Conservation (phyloP, 2,329 filamentous ascomycete species). For the Ceratocystis lukuohia region DNA sequence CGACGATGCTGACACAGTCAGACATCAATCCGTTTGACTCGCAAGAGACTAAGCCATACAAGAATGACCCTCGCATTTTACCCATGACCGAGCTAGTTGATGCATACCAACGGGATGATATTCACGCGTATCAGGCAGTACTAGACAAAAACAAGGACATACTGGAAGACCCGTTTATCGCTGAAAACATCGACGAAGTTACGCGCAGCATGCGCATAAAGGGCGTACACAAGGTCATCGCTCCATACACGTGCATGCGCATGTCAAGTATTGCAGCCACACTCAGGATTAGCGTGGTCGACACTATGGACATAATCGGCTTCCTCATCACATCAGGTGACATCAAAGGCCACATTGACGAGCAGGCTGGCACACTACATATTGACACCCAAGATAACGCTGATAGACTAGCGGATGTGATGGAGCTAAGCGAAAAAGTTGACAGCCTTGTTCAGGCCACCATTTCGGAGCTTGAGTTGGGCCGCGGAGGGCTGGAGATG, state of each 20-base stretch:
- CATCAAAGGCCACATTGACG: slow-evolving; percentile 77
- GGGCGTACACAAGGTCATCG: slow-evolving; percentile 82
- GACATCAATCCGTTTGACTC: slow-evolving; percentile 98
- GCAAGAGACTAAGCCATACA: slow-evolving; percentile 97
- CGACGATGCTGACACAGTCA: slow-evolving; percentile 97
- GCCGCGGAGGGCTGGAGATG: slow-evolving; percentile 2
- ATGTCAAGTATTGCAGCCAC: slow-evolving; percentile 76
- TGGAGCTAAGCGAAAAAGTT: slow-evolving; percentile 59
- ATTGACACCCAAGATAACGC: slow-evolving; percentile 62
- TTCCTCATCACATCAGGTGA: slow-evolving; percentile 86
- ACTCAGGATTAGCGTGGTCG: slow-evolving; percentile 68
- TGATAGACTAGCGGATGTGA: slow-evolving; percentile 59
- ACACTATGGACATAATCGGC: slow-evolving; percentile 91
- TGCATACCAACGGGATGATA: slow-evolving; percentile 89
- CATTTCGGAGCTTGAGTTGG: slow-evolving; percentile 56
- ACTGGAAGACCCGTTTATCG: slow-evolving; percentile 84
- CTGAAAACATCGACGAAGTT: slow-evolving; percentile 97
- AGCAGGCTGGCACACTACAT: slow-evolving; percentile 70
- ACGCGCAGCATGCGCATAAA: slow-evolving; percentile 97
- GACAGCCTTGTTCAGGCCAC: slow-evolving; percentile 55
- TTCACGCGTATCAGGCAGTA: slow-evolving; percentile 79
- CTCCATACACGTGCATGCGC: slow-evolving; percentile 87
- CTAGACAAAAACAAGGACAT: slow-evolving; percentile 80
- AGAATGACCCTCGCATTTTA: slow-evolving; percentile 83
- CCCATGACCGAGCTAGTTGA: slow-evolving; percentile 97